Conservation (phyloP, 345 rosid species). For the Ailanthus altissimus region DNA sequence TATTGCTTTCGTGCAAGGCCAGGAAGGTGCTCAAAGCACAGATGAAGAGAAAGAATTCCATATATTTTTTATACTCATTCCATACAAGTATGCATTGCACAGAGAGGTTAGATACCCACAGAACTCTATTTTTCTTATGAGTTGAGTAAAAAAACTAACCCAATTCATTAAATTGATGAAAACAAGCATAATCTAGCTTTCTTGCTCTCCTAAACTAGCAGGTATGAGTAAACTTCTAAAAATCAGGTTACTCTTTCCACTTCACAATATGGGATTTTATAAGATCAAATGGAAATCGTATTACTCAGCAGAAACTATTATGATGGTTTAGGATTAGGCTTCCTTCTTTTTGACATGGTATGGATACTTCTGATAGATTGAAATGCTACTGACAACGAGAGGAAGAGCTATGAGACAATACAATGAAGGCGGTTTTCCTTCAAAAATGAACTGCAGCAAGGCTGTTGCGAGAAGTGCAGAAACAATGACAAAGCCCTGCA, state of each 20-base stretch:
- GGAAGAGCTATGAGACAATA: slow-evolving; percentile 82
- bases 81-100: background rate
- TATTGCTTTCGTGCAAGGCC: background rate
- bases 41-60: background rate
- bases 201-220: background rate
- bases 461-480: slow-evolving; percentile 94
- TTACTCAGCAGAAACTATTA: background rate
- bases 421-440: slow-evolving; percentile 85
- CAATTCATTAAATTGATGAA: slow-evolving; percentile 13
- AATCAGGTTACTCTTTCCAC: slow-evolving; percentile 1
- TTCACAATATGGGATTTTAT: too few species aligned
- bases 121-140: background rate
- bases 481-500: slow-evolving; percentile 95
- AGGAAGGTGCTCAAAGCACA: background rate
- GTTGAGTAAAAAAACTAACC: background rate
- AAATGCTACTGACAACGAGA: slow-evolving; percentile 77
- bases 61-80: background rate
- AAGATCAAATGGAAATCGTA: background rate
- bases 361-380: slow-evolving; percentile 89
- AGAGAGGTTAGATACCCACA: background rate
- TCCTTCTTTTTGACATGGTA: slow-evolving; percentile 72
- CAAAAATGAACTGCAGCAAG: slow-evolving; percentile 79
- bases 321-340: slow-evolving; percentile 29
- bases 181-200: background rate
- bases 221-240: background rate